Evolutionary conservation across 2,329 filamentous ascomycete genomes (phyloP).

Genomic region (Colletotrichum sp.): DNA sequence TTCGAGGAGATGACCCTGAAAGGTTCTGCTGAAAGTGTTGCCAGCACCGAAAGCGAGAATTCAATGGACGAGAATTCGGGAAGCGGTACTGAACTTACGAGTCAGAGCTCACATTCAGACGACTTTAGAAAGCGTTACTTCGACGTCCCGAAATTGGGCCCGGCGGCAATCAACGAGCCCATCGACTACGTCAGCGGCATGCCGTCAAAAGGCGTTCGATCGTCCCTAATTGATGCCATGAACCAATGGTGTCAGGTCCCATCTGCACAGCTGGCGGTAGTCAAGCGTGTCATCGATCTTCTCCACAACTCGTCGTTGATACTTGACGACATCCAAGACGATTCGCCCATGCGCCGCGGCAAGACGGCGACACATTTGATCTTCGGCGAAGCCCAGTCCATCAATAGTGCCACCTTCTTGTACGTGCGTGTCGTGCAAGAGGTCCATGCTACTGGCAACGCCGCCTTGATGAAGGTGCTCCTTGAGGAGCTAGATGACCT

Average conservation of each 20-base stretch:
- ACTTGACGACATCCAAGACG: conserved; percentile 44
- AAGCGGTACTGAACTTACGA: background rate
- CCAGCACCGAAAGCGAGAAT: background rate
- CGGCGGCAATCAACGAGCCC: conserved; percentile 22
- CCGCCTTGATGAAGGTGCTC: background rate
- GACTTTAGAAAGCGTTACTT: background rate
- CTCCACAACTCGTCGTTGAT: background rate
- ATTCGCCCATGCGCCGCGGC: conserved; percentile 35
- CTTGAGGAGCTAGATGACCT: conserved; percentile 29
- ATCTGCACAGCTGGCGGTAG: background rate
- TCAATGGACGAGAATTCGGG: background rate
- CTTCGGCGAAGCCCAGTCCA: conserved; percentile 38
- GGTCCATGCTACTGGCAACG: background rate
- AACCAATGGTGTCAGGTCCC: background rate
- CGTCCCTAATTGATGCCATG: background rate
- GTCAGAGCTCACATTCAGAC: background rate
- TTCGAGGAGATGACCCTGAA: background rate
- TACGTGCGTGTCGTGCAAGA: conserved; percentile 27
- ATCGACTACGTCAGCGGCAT: background rate
- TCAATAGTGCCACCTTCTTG: conserved; percentile 38
- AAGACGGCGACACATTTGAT: conserved; percentile 37
- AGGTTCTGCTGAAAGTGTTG: background rate
- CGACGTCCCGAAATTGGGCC: background rate
- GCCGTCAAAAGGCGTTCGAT: background rate
- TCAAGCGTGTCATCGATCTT: background rate